Evolutionary conservation across 2,329 filamentous ascomycete genomes (phyloP), one percentile per base, ranked within the genome.

Genomic region (Metarhizium guizhouense): DNA sequence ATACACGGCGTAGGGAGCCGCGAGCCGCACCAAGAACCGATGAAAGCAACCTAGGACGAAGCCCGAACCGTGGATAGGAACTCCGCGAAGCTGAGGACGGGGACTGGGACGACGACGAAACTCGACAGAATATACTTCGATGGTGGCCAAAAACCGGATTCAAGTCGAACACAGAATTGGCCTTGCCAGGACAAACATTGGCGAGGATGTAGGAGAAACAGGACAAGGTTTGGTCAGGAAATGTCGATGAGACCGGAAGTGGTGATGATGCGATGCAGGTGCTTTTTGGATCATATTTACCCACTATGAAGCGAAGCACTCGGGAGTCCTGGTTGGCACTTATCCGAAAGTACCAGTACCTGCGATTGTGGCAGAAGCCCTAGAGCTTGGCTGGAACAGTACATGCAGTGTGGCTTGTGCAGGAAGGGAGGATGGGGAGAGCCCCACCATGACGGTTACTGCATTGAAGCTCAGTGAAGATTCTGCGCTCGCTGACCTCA

Each of bases 21-120:
- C 43, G 48, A 52, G 48, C 48, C 18, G 54, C 50, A 55, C 47
- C 42, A n/a, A 52, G 54, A 49, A 50, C 40, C 16, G 18, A 29
- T 25, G 16, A 1, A 42, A 54, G 25, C 6, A 45, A 38, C 18
- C 20, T 18, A 36, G 43, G 54, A 47, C 7, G 14, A 25, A 40
- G 47, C 47, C 16, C 25, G 47, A 53, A 36, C 51, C 16, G 45
- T 51, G 47, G 38, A 29, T 43, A 30, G 51, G 45, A 30, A 18
- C 45, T 48, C 20, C 18, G 18, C 11, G 25, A 30, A 30, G 25
- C 20, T 30, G 20, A 48, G 45, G 16, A 16, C 14, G 47, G 18
- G 4, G 32, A 38, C n/a, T 7, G 43, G 14, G 32, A 47, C 20
- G 4, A 14, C 20, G 34, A 18, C 6, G 40, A 14, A 42, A 6